Evolutionary conservation across 345 rosid species (phyloP), one percentile per base, ranked within the genome.

Genomic region (Punica granatum): DNA sequence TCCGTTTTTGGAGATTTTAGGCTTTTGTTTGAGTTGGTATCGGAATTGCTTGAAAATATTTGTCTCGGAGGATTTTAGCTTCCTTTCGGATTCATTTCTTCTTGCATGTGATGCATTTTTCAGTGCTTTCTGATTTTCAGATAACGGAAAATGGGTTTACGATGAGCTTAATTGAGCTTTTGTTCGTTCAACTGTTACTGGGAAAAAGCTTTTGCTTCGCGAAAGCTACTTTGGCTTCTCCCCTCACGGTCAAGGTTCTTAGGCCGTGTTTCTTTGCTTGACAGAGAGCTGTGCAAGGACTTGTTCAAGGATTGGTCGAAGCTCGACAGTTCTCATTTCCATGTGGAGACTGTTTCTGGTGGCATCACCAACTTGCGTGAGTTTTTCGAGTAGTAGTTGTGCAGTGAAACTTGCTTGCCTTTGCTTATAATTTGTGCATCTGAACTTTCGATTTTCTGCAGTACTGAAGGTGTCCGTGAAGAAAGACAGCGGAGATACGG

Each of bases 331-430:
- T 88, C 89, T 64, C 67, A 81, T 53, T 94, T 94, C 75, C 74
- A 80, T 2, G 90, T 89, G 1, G 81, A 86, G 75, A 89, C 85
- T 11, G 88, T 94, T 25, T 84, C 99, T 21, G 97, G 99, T 21
- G 99, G 99, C 79, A 91, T 94, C 78, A 94, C 96, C 7, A 94
- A 94, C 81, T 81, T 94, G 16, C 76, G 99, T 94, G 67, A 85
- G 96, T 76, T 64, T 36, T 10, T 26, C 25, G 0, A 8, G 35
- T 35, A 44, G 37, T 44, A 14, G 46, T 58, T 41, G 18, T 37
- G 15, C 26, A 15, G 32, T 35, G 7, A 44, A 37, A 30, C 9
- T 66, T 19, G 21, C n/a, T n/a, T 9, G 13, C 9, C 2, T 49
- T 39, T n/a, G 25, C 7, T 66, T 49, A 28, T 14, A 19, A 6